Evolutionary conservation across 805 yeast genomes (phyloP).

Genomic region (Nadsonia fulvescens): DNA sequence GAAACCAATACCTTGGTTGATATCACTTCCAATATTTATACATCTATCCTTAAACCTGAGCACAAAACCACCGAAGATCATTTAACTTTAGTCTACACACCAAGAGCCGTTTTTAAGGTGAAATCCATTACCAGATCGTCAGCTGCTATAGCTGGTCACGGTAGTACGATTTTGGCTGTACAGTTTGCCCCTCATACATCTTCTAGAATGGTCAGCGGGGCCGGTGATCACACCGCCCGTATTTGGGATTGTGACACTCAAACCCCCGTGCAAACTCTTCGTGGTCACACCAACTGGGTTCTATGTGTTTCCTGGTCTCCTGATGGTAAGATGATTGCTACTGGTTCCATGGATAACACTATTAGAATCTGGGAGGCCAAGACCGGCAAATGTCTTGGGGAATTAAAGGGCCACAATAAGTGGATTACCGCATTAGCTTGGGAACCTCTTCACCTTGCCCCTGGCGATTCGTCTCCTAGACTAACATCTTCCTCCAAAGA

Average conservation of each 20-base stretch:
- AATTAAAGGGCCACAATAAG: conserved; percentile 62
- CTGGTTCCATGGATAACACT: conserved; percentile 90
- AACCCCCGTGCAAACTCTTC: conserved; percentile 64
- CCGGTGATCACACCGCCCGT: conserved; percentile 91
- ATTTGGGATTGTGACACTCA: conserved; percentile 95
- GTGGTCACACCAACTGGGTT: conserved; percentile 89
- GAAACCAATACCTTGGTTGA: conserved; percentile 35
- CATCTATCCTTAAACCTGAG: conserved; percentile 72
- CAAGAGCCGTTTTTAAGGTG: conserved; percentile 88
- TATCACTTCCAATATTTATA: conserved; percentile 58
- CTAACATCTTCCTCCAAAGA: conserved; percentile 84
- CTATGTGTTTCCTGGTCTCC: conserved; percentile 85
- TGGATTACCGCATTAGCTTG: conserved; percentile 82
- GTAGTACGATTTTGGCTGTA: conserved; percentile 78
- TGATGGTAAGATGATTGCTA: conserved; percentile 76
- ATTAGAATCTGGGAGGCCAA: conserved; percentile 73
- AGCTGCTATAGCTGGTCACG: conserved; percentile 90
- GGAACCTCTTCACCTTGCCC: conserved; percentile 82
- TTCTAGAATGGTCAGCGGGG: conserved; percentile 78
- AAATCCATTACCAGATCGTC: conserved; percentile 78
- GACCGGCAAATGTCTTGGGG: conserved; percentile 58
- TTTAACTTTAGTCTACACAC: conserved; percentile 78
- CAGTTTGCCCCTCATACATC: conserved; percentile 86
- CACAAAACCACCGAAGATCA: conserved; percentile 83
- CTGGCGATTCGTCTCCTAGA: conserved; percentile 37